phyloP scores from a whole-genome alignment of 176 grass and related monocot species.

The Ananas comosus region DNA sequence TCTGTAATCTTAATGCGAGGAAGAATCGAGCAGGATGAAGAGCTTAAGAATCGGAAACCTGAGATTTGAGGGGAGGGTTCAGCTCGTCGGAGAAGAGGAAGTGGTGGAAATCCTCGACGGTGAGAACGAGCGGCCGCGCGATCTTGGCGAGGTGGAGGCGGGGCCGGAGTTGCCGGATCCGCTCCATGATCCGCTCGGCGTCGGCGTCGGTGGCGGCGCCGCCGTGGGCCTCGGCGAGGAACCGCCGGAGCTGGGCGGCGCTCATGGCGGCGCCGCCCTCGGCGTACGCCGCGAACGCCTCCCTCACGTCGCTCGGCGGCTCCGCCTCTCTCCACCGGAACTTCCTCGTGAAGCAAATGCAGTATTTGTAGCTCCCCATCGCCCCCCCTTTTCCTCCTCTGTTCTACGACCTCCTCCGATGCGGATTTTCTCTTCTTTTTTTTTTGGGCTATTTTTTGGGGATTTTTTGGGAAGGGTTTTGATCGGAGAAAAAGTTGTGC shows the following conservation, averaged over 20 bases:
- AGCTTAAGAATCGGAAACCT: conserved; percentile 24
- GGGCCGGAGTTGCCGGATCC: conserved; percentile 42
- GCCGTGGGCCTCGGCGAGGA: conserved; percentile 30
- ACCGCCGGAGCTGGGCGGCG: conserved; percentile 48
- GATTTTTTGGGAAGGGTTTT: conserved; percentile 1
- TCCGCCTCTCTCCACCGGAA: conserved; percentile 45
- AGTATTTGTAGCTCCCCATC: conserved; percentile 70
- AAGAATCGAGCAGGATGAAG: too few species aligned
- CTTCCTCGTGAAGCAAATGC: conserved; percentile 77
- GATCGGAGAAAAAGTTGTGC: not conserved
- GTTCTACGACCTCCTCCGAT: not conserved
- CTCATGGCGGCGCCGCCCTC: conserved; percentile 51
- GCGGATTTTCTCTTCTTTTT: not conserved
- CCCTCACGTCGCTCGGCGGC: conserved; percentile 52
- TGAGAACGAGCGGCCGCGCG: conserved; percentile 22
- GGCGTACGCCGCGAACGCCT: conserved; percentile 38
- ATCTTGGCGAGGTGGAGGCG: conserved; percentile 37
- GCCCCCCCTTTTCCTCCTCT: not conserved
- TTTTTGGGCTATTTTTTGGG: not conserved
- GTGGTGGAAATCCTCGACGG: conserved; percentile 62
- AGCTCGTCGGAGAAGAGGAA: conserved; percentile 73
- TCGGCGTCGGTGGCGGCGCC: conserved; percentile 17
- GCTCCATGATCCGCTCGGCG: conserved; percentile 18
- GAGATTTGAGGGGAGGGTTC: conserved; percentile 43
- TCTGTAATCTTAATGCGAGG: too few species aligned